These are phyloP conservation scores for Haplosporangium gracile DNA, from an alignment of 192 early-diverging fungal species.

Conservation along the genomic window DNA sequence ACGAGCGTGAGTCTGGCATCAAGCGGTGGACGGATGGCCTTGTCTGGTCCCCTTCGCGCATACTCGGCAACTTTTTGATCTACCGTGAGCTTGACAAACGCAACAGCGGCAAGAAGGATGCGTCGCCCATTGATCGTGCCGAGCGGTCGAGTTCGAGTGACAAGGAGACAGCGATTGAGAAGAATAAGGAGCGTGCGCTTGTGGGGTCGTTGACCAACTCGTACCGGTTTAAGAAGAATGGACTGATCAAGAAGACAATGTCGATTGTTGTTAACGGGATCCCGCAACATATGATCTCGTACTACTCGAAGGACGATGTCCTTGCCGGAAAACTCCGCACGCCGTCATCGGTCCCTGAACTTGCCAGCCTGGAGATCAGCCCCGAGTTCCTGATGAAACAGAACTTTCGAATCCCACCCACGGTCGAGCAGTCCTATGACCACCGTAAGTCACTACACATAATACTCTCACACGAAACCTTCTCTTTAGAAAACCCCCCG, in stretches of 20 bases:
- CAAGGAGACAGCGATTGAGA: constrained; percentile 50
- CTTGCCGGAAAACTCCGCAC: constrained; percentile 62
- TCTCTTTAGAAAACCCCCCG: background rate
- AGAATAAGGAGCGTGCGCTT: constrained; percentile 65
- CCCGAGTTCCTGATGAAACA: constrained; percentile 70
- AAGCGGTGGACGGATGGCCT: constrained; percentile 91
- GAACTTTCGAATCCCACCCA: constrained; percentile 70
- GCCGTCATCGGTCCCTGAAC: constrained; percentile 64
- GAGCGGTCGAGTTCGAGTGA: constrained; percentile 38
- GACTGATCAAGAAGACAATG: constrained; percentile 85
- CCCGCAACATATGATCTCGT: constrained; percentile 69
- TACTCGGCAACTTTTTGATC: constrained; percentile 83
- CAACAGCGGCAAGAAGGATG: constrained; percentile 62
- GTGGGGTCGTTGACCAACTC: constrained; percentile 69
- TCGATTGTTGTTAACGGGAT: constrained; percentile 76
- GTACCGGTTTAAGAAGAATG: constrained; percentile 71
- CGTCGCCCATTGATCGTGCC: constrained; percentile 56
- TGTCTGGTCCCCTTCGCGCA: constrained; percentile 86
- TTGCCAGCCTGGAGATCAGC: constrained; percentile 67
- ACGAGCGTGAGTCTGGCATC: constrained; percentile 85
- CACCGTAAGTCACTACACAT: constrained; percentile 21
- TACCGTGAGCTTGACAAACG: constrained; percentile 80
- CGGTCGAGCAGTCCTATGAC: constrained; percentile 53
- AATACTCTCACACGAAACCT: background rate
- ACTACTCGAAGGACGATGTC: constrained; percentile 70